Base-by-base conservation (phyloP, 148 eudicot genomes). In the Rhododendron molle region DNA sequence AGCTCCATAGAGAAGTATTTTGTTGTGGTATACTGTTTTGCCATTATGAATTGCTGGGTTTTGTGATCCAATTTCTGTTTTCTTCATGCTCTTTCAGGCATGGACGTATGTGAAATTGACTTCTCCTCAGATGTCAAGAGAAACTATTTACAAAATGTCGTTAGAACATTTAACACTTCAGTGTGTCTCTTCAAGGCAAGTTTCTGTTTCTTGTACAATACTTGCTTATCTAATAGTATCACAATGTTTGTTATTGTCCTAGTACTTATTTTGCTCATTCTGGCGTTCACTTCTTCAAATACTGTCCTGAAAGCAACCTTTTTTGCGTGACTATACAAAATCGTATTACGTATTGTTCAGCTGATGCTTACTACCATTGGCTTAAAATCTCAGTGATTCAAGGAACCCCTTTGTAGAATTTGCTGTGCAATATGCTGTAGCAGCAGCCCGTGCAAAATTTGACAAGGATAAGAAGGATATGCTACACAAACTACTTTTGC, bases 381-480 rank as follows among this genome's bases (percentile, higher is more conserved):
- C 83, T 52, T 46, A 15, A 88, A 67, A 80, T 82, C 89, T 84
- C 93, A 95, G 99, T 85, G 95, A 91, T 79, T 90, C 93, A 49
- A 92, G 93, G 85, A 97, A 97, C 87, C 99, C 98, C 74, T 97
- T 97, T 91, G 99, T 97, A 84, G 98, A 97, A 91, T 93, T 93
- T 88, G 99, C 98, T 67, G 86, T 97, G 89, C 98, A 95, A 86
- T 97, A 94, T 92, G 94, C 92, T 46, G 89, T 94, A 43, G 99
- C 98, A 79, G 95, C 98, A 85, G 98, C 98, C 43, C 86, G 85
- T 89, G 93, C 96, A 81, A 93, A 77, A 87, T 85, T 93, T 89
- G 96, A 86, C 86, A 84, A 89, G 56, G 90, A 89, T 84, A 93
- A 91, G 91, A 93, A 89, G 90, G 90, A 91, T 83, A 85, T 30